Evolutionary conservation across 495 filamentous ascomycete genomes (phyloP).

Genomic region (Talaromyces wortmannii): DNA sequence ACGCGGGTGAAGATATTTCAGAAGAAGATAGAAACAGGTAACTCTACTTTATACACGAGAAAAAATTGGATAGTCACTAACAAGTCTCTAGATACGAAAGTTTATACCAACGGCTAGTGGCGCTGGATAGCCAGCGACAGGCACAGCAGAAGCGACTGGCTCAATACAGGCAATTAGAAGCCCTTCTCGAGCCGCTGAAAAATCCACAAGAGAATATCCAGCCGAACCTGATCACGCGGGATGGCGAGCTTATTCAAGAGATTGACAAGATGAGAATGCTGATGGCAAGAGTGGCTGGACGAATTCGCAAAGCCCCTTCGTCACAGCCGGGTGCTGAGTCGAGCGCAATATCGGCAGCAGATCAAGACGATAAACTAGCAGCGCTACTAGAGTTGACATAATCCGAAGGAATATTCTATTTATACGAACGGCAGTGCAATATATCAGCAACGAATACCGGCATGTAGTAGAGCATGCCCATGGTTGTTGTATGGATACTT

Average conservation of each 20-base stretch:
- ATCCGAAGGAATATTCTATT: neutral
- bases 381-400: constrained; percentile 28
- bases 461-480: no score
- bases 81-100: constrained; percentile 43
- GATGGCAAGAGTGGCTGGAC: constrained; percentile 60
- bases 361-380: constrained; percentile 25
- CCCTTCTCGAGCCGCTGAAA: constrained; percentile 53
- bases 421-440: no score
- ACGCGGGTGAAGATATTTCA: constrained; percentile 20
- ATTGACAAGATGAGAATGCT: constrained; percentile 71
- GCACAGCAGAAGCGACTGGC: constrained; percentile 47
- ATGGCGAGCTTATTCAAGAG: constrained; percentile 67
- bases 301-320: constrained; percentile 38
- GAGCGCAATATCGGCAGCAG: constrained; percentile 18
- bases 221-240: constrained; percentile 67
- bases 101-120: constrained; percentile 41
- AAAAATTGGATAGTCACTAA: neutral
- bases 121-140: constrained; percentile 44
- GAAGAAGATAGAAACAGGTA: constrained; percentile 20
- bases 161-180: constrained; percentile 48
- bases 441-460: no score
- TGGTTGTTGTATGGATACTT: no score
- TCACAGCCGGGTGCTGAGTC: constrained; percentile 7
- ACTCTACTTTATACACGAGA: neutral
- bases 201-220: constrained; percentile 55